These are phyloP conservation scores for Pascua sp. DNA, from an alignment of 1,284 basidiomycete genomes.

Conservation along the genomic window DNA sequence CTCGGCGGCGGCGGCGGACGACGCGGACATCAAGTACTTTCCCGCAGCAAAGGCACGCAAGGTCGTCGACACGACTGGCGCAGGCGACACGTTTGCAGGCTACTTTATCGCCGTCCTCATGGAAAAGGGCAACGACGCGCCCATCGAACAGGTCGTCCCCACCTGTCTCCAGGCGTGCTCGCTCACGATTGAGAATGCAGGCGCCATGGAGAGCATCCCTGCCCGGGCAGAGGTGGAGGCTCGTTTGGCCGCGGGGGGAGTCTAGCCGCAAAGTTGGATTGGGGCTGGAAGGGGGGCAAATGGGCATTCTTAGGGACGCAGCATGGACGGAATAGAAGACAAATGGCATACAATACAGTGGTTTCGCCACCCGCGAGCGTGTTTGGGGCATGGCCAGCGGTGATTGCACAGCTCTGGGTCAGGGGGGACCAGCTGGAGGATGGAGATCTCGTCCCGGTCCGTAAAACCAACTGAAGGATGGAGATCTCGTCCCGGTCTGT, in stretches of 20 bases:
- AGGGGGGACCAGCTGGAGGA: too few relatives aligned
- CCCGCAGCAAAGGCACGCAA: slow-evolving; percentile 8
- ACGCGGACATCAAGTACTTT: slow-evolving; percentile 1
- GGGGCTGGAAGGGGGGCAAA: too few relatives aligned
- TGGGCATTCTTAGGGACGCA: too few relatives aligned
- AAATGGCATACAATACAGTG: too few relatives aligned
- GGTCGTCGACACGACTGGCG: slow-evolving; percentile 47
- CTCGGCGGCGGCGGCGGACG: too few relatives aligned
- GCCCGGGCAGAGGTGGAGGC: slow-evolving; percentile 14
- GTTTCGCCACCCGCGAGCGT: too few relatives aligned
- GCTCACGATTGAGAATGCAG: slow-evolving; percentile 15
- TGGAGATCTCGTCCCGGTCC: too few relatives aligned
- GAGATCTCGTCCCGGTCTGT: too few relatives aligned
- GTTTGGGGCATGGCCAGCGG: too few relatives aligned
- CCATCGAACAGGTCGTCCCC: slow-evolving; percentile 10
- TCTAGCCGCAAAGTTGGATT: neutral
- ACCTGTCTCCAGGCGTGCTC: slow-evolving; percentile 18
- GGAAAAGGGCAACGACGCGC: slow-evolving; percentile 19
- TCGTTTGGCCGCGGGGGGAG: slow-evolving; percentile 3
- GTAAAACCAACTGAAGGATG: too few relatives aligned
- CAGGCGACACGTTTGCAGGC: slow-evolving; percentile 50
- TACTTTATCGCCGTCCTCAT: slow-evolving; percentile 48
- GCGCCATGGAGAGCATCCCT: slow-evolving; percentile 22
- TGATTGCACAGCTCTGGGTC: too few relatives aligned
- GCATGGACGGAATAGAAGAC: too few relatives aligned